Evolutionary conservation across 2,329 filamentous ascomycete genomes (phyloP).

Genomic region (Trichoderma koningiopsis): DNA sequence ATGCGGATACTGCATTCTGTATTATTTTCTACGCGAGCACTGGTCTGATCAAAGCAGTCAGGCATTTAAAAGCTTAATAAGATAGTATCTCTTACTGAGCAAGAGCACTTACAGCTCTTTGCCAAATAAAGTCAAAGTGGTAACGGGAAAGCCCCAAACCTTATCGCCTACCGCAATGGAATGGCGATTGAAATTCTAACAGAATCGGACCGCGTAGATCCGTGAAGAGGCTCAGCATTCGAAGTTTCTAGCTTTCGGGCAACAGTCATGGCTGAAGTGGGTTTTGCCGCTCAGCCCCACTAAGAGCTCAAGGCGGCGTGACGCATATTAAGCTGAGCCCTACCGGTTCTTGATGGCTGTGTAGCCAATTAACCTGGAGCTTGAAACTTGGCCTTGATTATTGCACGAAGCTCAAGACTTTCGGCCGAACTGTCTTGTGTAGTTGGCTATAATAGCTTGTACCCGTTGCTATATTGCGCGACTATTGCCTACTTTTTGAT

Average conservation of each 20-base stretch:
- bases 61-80: constrained; percentile 16
- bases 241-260: not conserved
- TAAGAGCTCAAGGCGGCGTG: constrained; percentile 20
- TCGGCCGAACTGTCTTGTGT: not conserved
- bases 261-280: not conserved
- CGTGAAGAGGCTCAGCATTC: not conserved
- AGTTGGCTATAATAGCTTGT: not conserved
- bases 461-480: not conserved
- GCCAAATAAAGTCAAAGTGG: not conserved
- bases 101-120: not conserved
- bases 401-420: not conserved
- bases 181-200: not conserved
- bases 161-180: not conserved
- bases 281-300: constrained; percentile 17
- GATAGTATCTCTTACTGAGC: not conserved
- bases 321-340: constrained; percentile 22
- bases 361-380: constrained; percentile 2
- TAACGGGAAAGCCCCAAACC: not conserved
- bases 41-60: not conserved
- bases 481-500: not conserved
- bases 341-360: not conserved
- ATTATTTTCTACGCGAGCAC: not conserved
- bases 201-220: not conserved
- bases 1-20: constrained; percentile 18
- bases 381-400: not conserved